Conservation (phyloP, 805 yeast genomes). For the Kodamaea jinghongensis region DNA sequence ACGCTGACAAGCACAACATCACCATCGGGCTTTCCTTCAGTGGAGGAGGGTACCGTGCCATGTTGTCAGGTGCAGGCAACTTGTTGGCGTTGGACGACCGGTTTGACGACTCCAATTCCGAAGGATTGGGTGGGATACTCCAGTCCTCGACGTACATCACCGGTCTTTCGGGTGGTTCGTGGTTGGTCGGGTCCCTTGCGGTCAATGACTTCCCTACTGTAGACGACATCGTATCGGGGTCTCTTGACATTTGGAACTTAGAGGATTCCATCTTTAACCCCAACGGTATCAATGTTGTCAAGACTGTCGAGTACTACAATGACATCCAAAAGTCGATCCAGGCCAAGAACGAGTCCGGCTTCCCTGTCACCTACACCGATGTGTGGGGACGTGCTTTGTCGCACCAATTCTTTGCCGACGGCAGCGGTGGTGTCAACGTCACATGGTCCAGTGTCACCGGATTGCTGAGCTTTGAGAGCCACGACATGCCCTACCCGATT, state of each 20-base stretch:
- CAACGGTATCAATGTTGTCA: constrained; percentile 57
- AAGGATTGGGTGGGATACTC: constrained; percentile 38
- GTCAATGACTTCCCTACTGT: constrained; percentile 37
- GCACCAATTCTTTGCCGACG: constrained; percentile 29
- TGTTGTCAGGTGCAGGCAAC: constrained; percentile 20
- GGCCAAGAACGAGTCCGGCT: constrained; percentile 35
- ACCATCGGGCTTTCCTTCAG: constrained; percentile 32
- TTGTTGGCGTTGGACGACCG: constrained; percentile 13
- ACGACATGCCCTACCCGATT: constrained; percentile 40
- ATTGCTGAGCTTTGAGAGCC: constrained; percentile 22
- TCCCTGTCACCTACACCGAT: constrained; percentile 36
- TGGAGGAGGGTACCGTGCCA: constrained; percentile 39
- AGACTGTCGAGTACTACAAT: constrained; percentile 48
- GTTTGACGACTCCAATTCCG: constrained; percentile 19
- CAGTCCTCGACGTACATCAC: constrained; percentile 14
- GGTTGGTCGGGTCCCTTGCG: constrained; percentile 47
- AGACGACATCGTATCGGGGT: constrained; percentile 24
- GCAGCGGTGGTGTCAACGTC: constrained; percentile 24
- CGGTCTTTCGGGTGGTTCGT: constrained; percentile 56
- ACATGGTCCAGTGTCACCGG: constrained; percentile 26
- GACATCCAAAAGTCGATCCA: constrained; percentile 23
- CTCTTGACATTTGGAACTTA: constrained; percentile 61
- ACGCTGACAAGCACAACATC: constrained; percentile 23
- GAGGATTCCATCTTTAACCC: constrained; percentile 57
- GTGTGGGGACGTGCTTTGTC: constrained; percentile 42